Percentiles rank a stretch among this genome's conserved stretches.
phyloP scores from a whole-genome alignment of 108 stramenopile genomes.

The Cyclotella baltica region DNA sequence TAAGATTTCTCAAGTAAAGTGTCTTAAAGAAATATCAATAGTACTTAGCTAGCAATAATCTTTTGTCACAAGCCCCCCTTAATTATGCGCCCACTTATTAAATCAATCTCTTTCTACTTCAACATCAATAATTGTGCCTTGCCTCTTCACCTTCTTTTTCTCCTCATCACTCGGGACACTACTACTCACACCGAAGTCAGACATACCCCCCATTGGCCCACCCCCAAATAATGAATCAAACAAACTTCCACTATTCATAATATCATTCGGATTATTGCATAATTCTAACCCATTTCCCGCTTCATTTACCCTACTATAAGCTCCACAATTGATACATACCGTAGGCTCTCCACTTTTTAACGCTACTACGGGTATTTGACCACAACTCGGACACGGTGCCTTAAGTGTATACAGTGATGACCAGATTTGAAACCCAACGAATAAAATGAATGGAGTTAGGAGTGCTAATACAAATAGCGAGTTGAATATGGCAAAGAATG shows the following conservation, averaged over 20 bases:
- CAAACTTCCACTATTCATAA: constrained; percentile 56
- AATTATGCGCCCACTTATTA: not conserved
- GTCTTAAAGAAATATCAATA: not conserved
- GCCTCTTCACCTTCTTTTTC: constrained; percentile 52
- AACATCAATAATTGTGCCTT: constrained; percentile 76
- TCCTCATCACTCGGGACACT: constrained; percentile 26
- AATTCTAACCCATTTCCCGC: constrained; percentile 55
- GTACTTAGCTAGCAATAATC: not conserved
- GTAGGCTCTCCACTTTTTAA: constrained; percentile 60
- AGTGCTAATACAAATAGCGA: constrained; percentile 67
- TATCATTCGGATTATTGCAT: constrained; percentile 56
- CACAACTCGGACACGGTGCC: constrained; percentile 78
- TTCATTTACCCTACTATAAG: constrained; percentile 56
- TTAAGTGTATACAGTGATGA: constrained; percentile 66
- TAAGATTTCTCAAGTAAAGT: too few species aligned
- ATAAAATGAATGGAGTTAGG: constrained; percentile 60
- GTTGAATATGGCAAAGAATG: constrained; percentile 79
- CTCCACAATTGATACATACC: constrained; percentile 77
- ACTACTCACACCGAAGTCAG: constrained; percentile 35
- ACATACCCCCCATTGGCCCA: constrained; percentile 12
- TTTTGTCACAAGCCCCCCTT: not conserved
- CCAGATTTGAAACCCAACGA: constrained; percentile 70
- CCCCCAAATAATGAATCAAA: constrained; percentile 58
- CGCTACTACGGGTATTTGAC: constrained; percentile 54
- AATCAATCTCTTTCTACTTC: constrained; percentile 68